Base-by-base conservation (phyloP, 2,329 filamentous ascomycete species). In the Fusarium sp. region DNA sequence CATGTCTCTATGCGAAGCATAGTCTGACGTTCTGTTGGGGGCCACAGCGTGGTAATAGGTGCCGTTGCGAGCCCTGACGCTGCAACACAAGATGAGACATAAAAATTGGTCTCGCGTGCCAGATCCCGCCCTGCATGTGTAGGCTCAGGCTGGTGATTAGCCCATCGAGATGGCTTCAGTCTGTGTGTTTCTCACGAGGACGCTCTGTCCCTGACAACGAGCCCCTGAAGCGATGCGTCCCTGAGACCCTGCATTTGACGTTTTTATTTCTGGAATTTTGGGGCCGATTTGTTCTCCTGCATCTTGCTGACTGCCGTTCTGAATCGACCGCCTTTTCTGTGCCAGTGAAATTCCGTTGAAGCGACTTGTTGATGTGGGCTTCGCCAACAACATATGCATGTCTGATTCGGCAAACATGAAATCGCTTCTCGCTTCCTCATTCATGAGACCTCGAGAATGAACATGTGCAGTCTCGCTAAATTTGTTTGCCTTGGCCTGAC, bases 221-320 rank as follows among this genome's bases (percentile, higher is more conserved):
- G 68, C 68, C 52, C 35, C 27, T 42, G 22, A 25, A 27, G 59
- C 20, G 35, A 45, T 18, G 35, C 59, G 59, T 65, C 66, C 63
- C 74, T 66, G 66, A 65, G 72, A 58, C 71, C 75, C 72, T 78
- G 74, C 71, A 69, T 77, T 45, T 70, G 45, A 54, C 63, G 27
- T 60, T 57, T 67, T 57, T 57, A 27, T 63, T 69, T 68, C 62
- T 63, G 50, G 64, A 58, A 63, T 57, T 29, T 50, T 69, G 40
- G 52, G 38, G 20, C 52, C 47, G 33, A 50, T 10, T 47, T 18
- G 42, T 16, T 64, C 62, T 50, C n/a, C 31, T 33, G 54, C 31
- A 57, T 57, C 36, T 36, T 36, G 52, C 31, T 57, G 54, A 57
- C 56, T 58, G 31, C 20, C 14, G 47, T 57, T 31, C 16, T 13